Evolutionary conservation across 2,329 filamentous ascomycete species (phyloP).

Genomic region (Aureobasidium sp.): DNA sequence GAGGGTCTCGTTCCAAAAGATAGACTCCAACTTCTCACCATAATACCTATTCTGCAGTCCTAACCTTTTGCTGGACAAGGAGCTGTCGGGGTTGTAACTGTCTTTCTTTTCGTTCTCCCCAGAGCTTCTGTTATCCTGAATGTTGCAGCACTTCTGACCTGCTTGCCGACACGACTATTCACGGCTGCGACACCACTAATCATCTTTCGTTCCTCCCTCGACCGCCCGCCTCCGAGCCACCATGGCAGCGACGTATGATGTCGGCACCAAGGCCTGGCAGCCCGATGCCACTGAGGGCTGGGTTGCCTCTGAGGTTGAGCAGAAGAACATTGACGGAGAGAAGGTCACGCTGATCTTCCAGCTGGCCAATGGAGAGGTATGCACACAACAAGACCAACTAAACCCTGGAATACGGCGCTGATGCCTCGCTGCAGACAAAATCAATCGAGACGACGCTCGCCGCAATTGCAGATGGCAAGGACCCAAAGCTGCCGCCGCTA

Average conservation of each 20-base stretch:
- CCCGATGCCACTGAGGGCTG: constrained; percentile 93
- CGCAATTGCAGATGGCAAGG: constrained; percentile 69
- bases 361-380: constrained; percentile 88
- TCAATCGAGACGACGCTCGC: constrained; percentile 68
- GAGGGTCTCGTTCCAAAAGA: background rate
- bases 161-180: constrained; percentile 10
- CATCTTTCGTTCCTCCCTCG: background rate
- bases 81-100: background rate
- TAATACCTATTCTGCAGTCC: constrained; percentile 2
- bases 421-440: constrained; percentile 57
- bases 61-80: constrained; percentile 11
- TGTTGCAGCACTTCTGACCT: constrained; percentile 2
- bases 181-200: background rate
- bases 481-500: constrained; percentile 75
- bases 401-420: background rate
- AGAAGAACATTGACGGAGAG: constrained; percentile 74
- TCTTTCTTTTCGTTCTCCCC: background rate
- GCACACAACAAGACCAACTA: constrained; percentile 14
- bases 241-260: constrained; percentile 94
- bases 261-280: constrained; percentile 97
- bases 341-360: constrained; percentile 84
- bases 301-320: constrained; percentile 89
- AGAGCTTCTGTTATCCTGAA: background rate
- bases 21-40: background rate
- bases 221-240: constrained; percentile 15